These are phyloP conservation scores for Phanerochaete carnosa DNA, from an alignment of 768 basidiomycete genomes.

Conservation along the genomic window DNA sequence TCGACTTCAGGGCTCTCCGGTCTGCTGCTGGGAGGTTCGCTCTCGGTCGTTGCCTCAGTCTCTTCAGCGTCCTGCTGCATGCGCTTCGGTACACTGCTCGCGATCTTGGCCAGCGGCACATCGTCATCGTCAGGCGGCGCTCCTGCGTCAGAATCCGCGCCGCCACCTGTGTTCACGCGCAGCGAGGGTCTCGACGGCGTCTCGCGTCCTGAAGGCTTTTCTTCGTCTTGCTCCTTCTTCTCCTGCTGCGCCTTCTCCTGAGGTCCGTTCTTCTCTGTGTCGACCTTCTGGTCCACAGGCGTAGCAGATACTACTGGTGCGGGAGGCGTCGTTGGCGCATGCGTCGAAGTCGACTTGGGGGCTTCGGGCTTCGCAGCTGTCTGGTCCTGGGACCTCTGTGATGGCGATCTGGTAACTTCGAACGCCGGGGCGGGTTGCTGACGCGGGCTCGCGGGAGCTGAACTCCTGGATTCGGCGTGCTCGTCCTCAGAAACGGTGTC, in stretches of 20 bases:
- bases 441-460: no score
- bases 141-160: not conserved
- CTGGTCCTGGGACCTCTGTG: not conserved
- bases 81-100: constrained; percentile 5
- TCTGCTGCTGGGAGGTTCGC: not conserved
- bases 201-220: not conserved
- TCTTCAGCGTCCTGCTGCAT: constrained; percentile 1
- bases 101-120: not conserved
- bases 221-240: not conserved
- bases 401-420: no score
- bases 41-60: not conserved
- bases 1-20: not conserved
- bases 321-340: not conserved
- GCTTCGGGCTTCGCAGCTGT: not conserved
- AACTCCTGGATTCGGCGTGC: not conserved
- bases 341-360: no score
- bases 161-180: not conserved
- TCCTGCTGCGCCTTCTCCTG: not conserved
- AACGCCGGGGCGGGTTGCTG: not conserved
- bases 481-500: not conserved
- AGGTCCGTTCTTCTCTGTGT: not conserved
- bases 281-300: not conserved
- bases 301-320: not conserved
- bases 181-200: not conserved
- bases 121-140: not conserved